Evolutionary conservation across 495 filamentous ascomycete genomes (phyloP).

Genomic region (Xylaria sp.): DNA sequence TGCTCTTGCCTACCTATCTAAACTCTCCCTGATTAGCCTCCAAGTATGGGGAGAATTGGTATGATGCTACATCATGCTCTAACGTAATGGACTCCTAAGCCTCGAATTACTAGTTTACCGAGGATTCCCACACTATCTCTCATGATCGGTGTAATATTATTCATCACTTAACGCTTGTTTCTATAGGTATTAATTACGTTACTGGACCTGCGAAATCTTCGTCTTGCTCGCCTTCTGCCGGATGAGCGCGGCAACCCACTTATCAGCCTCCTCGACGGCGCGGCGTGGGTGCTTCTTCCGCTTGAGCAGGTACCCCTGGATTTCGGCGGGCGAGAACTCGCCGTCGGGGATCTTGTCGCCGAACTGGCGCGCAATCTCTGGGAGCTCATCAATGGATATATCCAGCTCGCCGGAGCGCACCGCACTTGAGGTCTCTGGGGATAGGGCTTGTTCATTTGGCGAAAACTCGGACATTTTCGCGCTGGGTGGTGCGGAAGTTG

Average conservation of each 20-base stretch:
- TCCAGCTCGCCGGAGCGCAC: constrained; percentile 27
- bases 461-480: neutral
- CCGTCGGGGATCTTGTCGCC: constrained; percentile 53
- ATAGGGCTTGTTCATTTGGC: neutral
- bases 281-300: constrained; percentile 66
- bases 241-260: constrained; percentile 61
- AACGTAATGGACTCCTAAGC: neutral
- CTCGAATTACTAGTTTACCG: neutral
- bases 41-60: neutral
- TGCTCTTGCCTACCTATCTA: neutral
- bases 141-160: neutral
- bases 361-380: constrained; percentile 52
- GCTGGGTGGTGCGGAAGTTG: neutral
- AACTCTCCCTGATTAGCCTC: neutral
- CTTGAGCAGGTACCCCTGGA: constrained; percentile 73
- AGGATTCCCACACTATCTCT: neutral
- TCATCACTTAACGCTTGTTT: neutral
- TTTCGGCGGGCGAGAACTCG: constrained; percentile 70
- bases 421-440: constrained; percentile 14
- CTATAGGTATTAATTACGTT: neutral
- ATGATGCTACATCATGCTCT: neutral
- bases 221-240: constrained; percentile 51
- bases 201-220: constrained; percentile 34
- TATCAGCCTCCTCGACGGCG: constrained; percentile 61
- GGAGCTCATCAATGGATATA: constrained; percentile 43